Conservation (phyloP, 2,329 filamentous ascomycete species). For the Fusarium xylarioides region DNA sequence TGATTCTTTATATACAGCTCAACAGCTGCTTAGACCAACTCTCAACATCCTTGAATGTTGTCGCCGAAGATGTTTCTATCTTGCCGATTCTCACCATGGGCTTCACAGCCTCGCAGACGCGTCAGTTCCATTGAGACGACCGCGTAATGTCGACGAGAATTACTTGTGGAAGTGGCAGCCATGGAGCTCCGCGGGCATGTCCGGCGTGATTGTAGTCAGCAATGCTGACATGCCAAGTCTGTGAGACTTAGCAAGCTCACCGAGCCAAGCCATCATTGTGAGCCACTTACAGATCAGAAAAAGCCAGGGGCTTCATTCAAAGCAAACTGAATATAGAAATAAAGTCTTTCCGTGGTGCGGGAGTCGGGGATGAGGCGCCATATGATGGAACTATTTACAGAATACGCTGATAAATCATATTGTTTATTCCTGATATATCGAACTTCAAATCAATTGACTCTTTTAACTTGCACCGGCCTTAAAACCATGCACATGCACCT, state of each 20-base stretch:
- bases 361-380: neutral
- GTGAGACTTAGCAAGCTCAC: no score
- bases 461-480: neutral
- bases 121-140: neutral
- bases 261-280: rapidly evolving
- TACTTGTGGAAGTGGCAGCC: rapidly evolving
- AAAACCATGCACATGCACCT: no score
- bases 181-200: neutral
- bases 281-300: neutral
- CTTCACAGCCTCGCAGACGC: neutral
- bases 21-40: neutral
- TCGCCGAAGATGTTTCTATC: neutral
- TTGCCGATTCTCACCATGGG: neutral
- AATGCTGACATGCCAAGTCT: slow-evolving; percentile 5
- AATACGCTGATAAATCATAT: neutral
- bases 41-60: rapidly evolving
- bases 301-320: rapidly evolving
- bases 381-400: neutral
- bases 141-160: neutral
- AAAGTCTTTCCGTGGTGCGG: neutral
- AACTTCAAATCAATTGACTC: rapidly evolving
- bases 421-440: no score
- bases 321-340: rapidly evolving
- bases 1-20: rapidly evolving
- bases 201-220: neutral